Evolutionary conservation across 208 protist genomes (phyloP), one percentile per base, ranked within the genome.

Genomic region (Trypanosoma cruzi): DNA sequence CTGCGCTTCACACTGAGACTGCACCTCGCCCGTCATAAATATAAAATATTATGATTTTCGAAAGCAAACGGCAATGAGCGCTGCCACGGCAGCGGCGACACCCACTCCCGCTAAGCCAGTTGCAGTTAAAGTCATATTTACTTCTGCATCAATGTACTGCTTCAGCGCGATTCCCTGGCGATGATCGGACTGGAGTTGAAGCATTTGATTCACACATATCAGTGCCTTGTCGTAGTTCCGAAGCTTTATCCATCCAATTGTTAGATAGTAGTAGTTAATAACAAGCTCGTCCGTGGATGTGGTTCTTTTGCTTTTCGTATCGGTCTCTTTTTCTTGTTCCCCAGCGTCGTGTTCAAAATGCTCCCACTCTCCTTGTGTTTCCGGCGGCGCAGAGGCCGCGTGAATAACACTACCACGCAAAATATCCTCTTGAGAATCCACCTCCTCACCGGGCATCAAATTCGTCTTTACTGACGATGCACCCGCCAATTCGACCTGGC

Each of bases 211-310:
- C 11, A 87, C 67, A 61, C 73, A 93, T 29, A 79, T 79, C 36
- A 74, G 70, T 1, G 87, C 87, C 64, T 81, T 83, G 11, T 89
- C 68, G 28, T 86, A 79, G 20, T 83, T 62, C 16, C 64, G 73
- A 32, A 93, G 79, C 63, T 95, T 95, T 34, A 89, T 85, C 79
- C 80, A 90, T 37, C 87, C 90, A 18, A 95, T 52, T 7, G 80
- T 62, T 22, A 95, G 73, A 68, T 95, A 89, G 63, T 92, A 95
- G 70, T 92, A 75, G 53, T 86, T 81, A 26, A 88, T 54, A 7
- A 69, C 66, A n/a, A 90, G 44, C 68, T 86, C 79, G 56, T 73
- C 49, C 68, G 20, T 66, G 46, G 53, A 52, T 37, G n/a, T 34
- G 6, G 14, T 31, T 1, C 28, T 26, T 26, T 57, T 32, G 1